Evolutionary conservation across 2,329 filamentous ascomycete genomes (phyloP).

Genomic region (Macrophomina phaseolina): DNA sequence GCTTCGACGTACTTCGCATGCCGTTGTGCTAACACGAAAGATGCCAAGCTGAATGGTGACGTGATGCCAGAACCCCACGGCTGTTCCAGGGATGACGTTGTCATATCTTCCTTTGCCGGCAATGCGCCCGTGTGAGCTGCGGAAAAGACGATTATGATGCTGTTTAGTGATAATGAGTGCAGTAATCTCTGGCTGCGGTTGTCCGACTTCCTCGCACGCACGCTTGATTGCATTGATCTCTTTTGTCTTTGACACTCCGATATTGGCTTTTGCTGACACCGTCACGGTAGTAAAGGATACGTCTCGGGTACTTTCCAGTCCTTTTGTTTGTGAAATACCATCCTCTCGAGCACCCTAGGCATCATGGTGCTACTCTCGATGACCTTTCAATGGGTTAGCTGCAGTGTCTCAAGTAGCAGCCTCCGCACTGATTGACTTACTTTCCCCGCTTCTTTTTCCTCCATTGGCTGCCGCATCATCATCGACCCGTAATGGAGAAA

Average conservation of each 20-base stretch:
- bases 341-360: slow-evolving; percentile 32
- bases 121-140: too few species aligned
- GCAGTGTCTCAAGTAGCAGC: too few species aligned
- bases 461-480: not conserved
- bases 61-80: slow-evolving; percentile 40
- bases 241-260: not conserved
- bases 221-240: not conserved
- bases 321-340: slow-evolving; percentile 15
- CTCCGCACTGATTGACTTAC: too few species aligned
- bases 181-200: slow-evolving; percentile 31
- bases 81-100: slow-evolving; percentile 39
- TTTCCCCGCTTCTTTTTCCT: not conserved
- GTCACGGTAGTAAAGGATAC: slow-evolving; percentile 38
- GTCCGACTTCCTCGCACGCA: not conserved
- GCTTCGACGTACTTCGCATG: slow-evolving; percentile 39
- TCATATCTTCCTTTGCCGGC: slow-evolving; percentile 22
- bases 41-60: slow-evolving; percentile 36
- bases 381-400: too few species aligned
- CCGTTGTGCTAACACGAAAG: slow-evolving; percentile 43
- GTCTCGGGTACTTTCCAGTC: slow-evolving; percentile 26
- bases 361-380: slow-evolving; percentile 31
- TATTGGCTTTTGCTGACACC: slow-evolving; percentile 36
- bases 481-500: slow-evolving; percentile 36
- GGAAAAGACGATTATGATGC: slow-evolving; percentile 51
- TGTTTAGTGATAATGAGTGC: slow-evolving; percentile 48